Evolutionary conservation across 257 asterid species (phyloP).

Genomic region (Gentiana macrophylla): DNA sequence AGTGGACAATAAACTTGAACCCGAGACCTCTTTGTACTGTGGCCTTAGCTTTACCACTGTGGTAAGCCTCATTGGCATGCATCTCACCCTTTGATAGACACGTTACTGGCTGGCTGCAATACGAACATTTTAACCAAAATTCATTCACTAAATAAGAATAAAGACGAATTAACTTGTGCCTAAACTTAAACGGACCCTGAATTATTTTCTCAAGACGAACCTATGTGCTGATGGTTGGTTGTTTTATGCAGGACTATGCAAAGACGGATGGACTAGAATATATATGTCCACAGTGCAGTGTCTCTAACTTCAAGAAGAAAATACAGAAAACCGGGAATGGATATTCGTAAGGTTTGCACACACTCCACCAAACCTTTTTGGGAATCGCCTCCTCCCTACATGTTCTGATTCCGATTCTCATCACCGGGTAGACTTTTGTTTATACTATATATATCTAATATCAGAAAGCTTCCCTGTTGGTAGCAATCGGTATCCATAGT

Average conservation of each 20-base stretch:
- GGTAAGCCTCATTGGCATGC: too few relatives aligned
- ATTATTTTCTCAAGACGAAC: slow-evolving; percentile 1
- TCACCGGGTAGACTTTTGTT: background rate
- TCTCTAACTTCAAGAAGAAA: slow-evolving; percentile 78
- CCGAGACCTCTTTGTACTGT: too few relatives aligned
- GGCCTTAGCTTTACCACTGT: too few relatives aligned
- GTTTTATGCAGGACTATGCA: slow-evolving; percentile 74
- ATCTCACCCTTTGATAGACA: too few relatives aligned
- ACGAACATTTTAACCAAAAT: too few relatives aligned
- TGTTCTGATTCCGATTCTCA: background rate
- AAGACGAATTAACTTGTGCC: too few relatives aligned
- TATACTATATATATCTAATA: background rate
- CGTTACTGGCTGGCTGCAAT: too few relatives aligned
- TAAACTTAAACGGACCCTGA: too few relatives aligned
- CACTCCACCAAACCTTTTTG: slow-evolving; percentile 1
- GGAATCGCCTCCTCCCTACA: background rate
- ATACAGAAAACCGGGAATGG: slow-evolving; percentile 57
- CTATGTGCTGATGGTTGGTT: background rate
- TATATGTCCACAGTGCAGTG: slow-evolving; percentile 97
- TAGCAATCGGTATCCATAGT: slow-evolving; percentile 13
- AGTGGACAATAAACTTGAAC: too few relatives aligned
- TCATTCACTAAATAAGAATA: too few relatives aligned
- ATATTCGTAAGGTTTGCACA: slow-evolving; percentile 33
- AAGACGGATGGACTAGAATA: slow-evolving; percentile 98
- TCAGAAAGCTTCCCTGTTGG: slow-evolving; percentile 1